Evolutionary conservation across 345 rosid species (phyloP).

Genomic region (Reutealis trisperma): DNA sequence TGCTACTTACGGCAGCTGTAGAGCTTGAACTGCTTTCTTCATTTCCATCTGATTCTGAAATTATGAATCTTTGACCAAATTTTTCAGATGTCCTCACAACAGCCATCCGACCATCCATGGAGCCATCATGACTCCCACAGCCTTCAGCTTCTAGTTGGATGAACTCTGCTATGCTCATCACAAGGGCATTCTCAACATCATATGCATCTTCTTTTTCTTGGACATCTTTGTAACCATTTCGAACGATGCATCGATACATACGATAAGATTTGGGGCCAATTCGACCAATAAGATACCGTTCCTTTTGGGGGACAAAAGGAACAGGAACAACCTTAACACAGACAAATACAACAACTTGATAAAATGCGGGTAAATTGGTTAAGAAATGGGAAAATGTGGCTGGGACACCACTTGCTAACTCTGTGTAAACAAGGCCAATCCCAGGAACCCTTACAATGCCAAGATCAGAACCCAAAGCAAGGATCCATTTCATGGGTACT

Average conservation of each 20-base stretch:
- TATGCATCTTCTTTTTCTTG: slow-evolving; percentile 53
- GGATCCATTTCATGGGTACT: slow-evolving; percentile 76
- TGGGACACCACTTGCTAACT: slow-evolving; percentile 77
- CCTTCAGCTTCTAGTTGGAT: slow-evolving; percentile 92
- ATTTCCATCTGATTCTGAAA: slow-evolving; percentile 44
- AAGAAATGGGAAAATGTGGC: slow-evolving; percentile 80
- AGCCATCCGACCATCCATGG: slow-evolving; percentile 71
- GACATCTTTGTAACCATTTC: slow-evolving; percentile 87
- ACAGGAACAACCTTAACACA: slow-evolving; percentile 84
- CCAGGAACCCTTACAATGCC: slow-evolving; percentile 90
- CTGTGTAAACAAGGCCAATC: slow-evolving; percentile 86
- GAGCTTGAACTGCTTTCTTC: slow-evolving; percentile 44
- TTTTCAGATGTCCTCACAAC: slow-evolving; percentile 78
- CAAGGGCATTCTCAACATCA: slow-evolving; percentile 77
- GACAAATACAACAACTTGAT: slow-evolving; percentile 83
- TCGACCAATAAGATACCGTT: slow-evolving; percentile 84
- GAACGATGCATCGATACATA: slow-evolving; percentile 85
- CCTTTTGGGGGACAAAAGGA: slow-evolving; percentile 77
- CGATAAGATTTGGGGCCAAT: slow-evolving; percentile 89
- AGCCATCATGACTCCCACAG: slow-evolving; percentile 46
- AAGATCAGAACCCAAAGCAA: slow-evolving; percentile 77
- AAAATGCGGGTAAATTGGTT: slow-evolving; percentile 83
- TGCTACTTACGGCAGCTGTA: slow-evolving; percentile 44
- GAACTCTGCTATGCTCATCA: slow-evolving; percentile 88
- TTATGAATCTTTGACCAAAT: slow-evolving; percentile 63